Evolutionary conservation across 2,329 filamentous ascomycete species (phyloP).

Genomic region (Herpotrichia juniperi): DNA sequence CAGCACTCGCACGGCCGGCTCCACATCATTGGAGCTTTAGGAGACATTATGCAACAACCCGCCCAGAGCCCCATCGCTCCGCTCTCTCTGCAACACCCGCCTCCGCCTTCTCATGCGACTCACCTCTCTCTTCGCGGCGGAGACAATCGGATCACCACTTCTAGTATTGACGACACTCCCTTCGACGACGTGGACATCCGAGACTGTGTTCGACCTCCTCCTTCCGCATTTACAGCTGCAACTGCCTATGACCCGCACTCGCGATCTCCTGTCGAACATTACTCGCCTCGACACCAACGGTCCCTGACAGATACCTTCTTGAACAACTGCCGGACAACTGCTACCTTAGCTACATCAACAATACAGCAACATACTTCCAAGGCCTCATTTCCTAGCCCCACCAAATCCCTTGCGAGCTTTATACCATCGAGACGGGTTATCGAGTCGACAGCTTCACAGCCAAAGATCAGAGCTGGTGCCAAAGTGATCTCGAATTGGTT

Average conservation of each 20-base stretch:
- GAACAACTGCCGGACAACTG: slow-evolving; percentile 42
- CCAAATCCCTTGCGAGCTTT: slow-evolving; percentile 48
- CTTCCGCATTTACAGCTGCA: slow-evolving; percentile 37
- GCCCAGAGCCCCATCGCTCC: slow-evolving; percentile 28
- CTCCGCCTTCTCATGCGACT: slow-evolving; percentile 36
- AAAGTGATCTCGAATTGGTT: slow-evolving; percentile 55
- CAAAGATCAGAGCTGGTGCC: slow-evolving; percentile 32
- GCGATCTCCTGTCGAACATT: slow-evolving; percentile 33
- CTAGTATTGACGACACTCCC: slow-evolving; percentile 23
- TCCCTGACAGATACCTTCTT: slow-evolving; percentile 44
- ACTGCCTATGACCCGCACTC: slow-evolving; percentile 44
- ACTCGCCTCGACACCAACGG: slow-evolving; percentile 36
- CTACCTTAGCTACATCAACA: slow-evolving; percentile 43
- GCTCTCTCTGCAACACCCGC: slow-evolving; percentile 27
- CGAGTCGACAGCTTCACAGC: slow-evolving; percentile 38
- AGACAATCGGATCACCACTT: slow-evolving; percentile 29
- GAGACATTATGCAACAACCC: slow-evolving; percentile 15
- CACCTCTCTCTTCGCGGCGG: slow-evolving; percentile 34
- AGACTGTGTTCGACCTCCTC: slow-evolving; percentile 36
- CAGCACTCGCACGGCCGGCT: slow-evolving; percentile 11
- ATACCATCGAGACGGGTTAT: slow-evolving; percentile 40
- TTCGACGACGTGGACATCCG: slow-evolving; percentile 44
- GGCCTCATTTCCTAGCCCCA: slow-evolving; percentile 43
- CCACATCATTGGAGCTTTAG: slow-evolving; percentile 19
- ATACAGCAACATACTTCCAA: slow-evolving; percentile 47